Evolutionary conservation across 2,329 filamentous ascomycete species (phyloP).

Genomic region (Botryotinia globosa): DNA sequence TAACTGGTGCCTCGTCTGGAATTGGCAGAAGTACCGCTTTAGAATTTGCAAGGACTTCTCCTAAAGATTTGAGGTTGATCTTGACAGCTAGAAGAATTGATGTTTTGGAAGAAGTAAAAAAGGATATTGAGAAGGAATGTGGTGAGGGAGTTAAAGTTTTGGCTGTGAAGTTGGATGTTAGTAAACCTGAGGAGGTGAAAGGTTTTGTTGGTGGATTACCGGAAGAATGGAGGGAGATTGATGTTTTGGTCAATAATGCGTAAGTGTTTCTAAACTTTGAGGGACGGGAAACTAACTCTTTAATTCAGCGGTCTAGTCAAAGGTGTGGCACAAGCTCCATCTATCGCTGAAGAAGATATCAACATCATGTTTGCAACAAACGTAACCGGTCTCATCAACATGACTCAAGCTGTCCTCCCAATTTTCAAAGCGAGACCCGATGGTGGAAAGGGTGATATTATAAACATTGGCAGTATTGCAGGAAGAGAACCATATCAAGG

Average conservation of each 20-base stretch:
- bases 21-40: conserved; percentile 83
- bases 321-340: conserved; percentile 79
- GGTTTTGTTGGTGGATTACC: conserved; percentile 72
- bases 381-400: conserved; percentile 89
- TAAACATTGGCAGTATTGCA: conserved; percentile 93
- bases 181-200: conserved; percentile 70
- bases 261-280: conserved; percentile 45
- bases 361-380: conserved; percentile 88
- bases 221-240: conserved; percentile 76
- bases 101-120: conserved; percentile 69
- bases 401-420: conserved; percentile 87
- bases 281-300: conserved; percentile 6
- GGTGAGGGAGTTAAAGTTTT: conserved; percentile 78
- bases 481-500: conserved; percentile 82
- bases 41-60: conserved; percentile 86
- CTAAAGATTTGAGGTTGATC: conserved; percentile 76
- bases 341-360: conserved; percentile 80
- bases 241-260: conserved; percentile 96
- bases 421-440: conserved; percentile 70
- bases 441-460: conserved; percentile 84
- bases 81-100: conserved; percentile 86
- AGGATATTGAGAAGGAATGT: conserved; percentile 72
- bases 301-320: conserved; percentile 74
- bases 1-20: conserved; percentile 90
- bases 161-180: conserved; percentile 83